Conservation (phyloP, 306 rosid genomes). For the Astragalus membranaceus region DNA sequence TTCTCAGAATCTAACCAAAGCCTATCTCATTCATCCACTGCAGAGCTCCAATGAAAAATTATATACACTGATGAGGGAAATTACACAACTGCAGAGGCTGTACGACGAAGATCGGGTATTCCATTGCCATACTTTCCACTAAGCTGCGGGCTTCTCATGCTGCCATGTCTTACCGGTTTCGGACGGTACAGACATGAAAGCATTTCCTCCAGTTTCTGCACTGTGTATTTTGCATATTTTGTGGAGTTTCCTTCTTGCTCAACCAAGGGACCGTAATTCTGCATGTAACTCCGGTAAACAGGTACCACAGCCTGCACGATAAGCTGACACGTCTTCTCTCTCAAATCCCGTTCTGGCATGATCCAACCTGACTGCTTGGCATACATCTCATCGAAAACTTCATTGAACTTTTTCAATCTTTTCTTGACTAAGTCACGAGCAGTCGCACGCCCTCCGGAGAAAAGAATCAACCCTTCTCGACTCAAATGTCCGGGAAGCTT, state of each 20-base stretch:
- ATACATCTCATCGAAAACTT: constrained; percentile 80
- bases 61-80: constrained; percentile 39
- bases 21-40: constrained; percentile 1
- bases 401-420: constrained; percentile 84
- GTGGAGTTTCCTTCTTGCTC: constrained; percentile 82
- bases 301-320: constrained; percentile 95
- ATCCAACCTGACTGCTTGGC: constrained; percentile 71
- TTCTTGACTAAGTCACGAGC: constrained; percentile 99
- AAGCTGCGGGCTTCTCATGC: constrained; percentile 64
- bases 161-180: constrained; percentile 64
- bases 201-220: constrained; percentile 90
- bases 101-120: constrained; percentile 61
- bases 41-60: constrained; percentile 31
- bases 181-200: constrained; percentile 70
- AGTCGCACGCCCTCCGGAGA: constrained; percentile 97
- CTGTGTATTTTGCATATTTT: constrained; percentile 80
- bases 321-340: constrained; percentile 84
- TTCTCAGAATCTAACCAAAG: constrained; percentile 10
- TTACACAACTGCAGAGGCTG: constrained; percentile 75
- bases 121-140: constrained; percentile 67
- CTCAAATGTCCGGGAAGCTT: constrained; percentile 91
- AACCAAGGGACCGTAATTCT: constrained; percentile 95
- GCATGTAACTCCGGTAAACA: constrained; percentile 98
- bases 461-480: constrained; percentile 87
- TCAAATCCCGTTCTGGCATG: constrained; percentile 62